Evolutionary conservation across 768 basidiomycete species (phyloP), one percentile per base, ranked within the genome.

Genomic region (Suillus hirtellus): DNA sequence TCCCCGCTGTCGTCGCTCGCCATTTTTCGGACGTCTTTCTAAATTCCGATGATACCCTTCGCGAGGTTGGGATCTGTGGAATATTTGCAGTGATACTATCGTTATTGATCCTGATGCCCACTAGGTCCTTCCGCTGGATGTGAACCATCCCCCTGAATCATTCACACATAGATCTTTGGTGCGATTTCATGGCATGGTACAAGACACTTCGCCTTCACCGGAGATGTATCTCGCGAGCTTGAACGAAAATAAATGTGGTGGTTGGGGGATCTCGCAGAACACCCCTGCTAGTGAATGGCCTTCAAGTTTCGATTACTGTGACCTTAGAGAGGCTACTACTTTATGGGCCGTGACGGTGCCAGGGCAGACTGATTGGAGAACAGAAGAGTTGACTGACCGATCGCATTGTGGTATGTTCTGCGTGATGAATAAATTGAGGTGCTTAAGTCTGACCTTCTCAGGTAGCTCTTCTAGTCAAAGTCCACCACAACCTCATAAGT

Each of bases 321-420:
- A 83, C 67, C 78, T 93, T n/a, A 78, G 80, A 63, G 89, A 92
- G 64, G 84, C 85, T 70, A 81, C 75, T 21, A 77, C 86, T 21
- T 60, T 92, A 10, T 95, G 93, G 93, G 88, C 86, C 1, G 86
- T 90, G 35, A 86, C 81, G 62, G 81, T 94, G 8, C 92, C 92
- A 2, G 89, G 87, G 27, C 82, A 91, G 70, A 81, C 83, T 54
- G 62, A 74, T 0, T 93, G 91, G 90, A 82, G 79, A 64, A 65
- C 73, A 19, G 71, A 74, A 3, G 74, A 76, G 60, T 66, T 75
- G 15, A 19, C 27, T 12, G 70, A 72, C 62, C 70, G 65, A 62
- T 60, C 56, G 19, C 52, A 60, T 19, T 58, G 70, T 43, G 64
- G 62, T 69, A 60, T 47, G 73, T 68, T 71, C 56, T 11, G 43